Evolutionary conservation across 352 stramenopile species (phyloP).

Genomic region (Phytophthora podocarpi): DNA sequence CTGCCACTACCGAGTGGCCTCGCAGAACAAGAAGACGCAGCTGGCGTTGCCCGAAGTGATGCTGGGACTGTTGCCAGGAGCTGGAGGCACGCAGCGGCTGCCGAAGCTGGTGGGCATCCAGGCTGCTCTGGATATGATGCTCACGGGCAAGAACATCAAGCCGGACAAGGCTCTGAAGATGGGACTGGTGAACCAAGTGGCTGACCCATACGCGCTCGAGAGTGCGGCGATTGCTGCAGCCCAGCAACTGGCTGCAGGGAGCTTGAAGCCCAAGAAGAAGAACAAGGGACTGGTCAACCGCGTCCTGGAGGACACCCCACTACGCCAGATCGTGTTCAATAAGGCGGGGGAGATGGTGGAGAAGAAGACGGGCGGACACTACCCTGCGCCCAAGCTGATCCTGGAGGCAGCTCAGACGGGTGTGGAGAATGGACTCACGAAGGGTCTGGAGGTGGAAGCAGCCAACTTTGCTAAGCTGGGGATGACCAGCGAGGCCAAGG

Average conservation of each 20-base stretch:
- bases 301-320: slow-evolving; percentile 94
- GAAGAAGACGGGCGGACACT: slow-evolving; percentile 98
- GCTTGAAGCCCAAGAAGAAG: slow-evolving; percentile 93
- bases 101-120: slow-evolving; percentile 93
- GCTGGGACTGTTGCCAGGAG: slow-evolving; percentile 96
- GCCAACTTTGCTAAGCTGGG: slow-evolving; percentile 96
- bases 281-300: slow-evolving; percentile 83
- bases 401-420: slow-evolving; percentile 91
- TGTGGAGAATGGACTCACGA: slow-evolving; percentile 77
- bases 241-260: slow-evolving; percentile 89
- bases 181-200: slow-evolving; percentile 96
- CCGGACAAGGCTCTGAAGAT: slow-evolving; percentile 97
- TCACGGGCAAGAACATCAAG: slow-evolving; percentile 96
- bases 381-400: slow-evolving; percentile 96
- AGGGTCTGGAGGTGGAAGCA: slow-evolving; percentile 93
- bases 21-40: slow-evolving; percentile 95
- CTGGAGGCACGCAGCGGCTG: slow-evolving; percentile 97
- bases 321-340: slow-evolving; percentile 94
- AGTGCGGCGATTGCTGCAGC: slow-evolving; percentile 90
- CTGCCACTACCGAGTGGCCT: slow-evolving; percentile 98
- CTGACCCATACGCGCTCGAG: slow-evolving; percentile 91
- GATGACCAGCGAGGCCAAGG: slow-evolving; percentile 94
- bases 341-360: slow-evolving; percentile 96
- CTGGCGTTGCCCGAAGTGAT: slow-evolving; percentile 97
- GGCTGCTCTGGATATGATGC: slow-evolving; percentile 96